Base-by-base conservation (phyloP, 1,284 basidiomycete genomes). In the Apiotrichum laibachii region DNA sequence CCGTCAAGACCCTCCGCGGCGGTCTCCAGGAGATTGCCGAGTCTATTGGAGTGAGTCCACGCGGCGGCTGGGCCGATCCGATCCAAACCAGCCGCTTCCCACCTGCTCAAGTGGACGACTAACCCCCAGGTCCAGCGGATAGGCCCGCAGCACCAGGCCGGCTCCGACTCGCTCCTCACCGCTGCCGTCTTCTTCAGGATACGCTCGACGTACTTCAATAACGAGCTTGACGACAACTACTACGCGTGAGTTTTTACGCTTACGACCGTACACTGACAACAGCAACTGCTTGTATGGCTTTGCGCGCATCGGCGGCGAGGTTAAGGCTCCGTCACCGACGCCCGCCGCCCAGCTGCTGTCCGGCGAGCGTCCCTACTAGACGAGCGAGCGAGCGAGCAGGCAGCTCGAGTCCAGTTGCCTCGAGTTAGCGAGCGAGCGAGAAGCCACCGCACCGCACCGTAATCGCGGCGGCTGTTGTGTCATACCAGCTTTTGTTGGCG, bases 21-120 rank as follows among this genome's bases (percentile, higher is more conserved):
- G 92, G 94, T 6, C 79, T 99, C 59, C 92, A 98, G 77, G 93
- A 99, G 67, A 89, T 99, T 31, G 94, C 95, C 45, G 93, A 99
- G 92, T 76, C 86, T 90, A 53, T 90, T 88, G 73, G 92, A 87
- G 78, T 73, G 80, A 75, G 67, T 68, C 1, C 5, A 22, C 8
- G 12, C 15, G 35, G 35, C 37, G 11, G 37, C 37, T 37, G 37
- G 3, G 12, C 34, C 13, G 13, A 35, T 13, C 8, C 7, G 34
- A 8, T 35, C 13, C 8, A 35, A 34, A 15, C 12, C 16, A 13
- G 8, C 7, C 19, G 12, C 13, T 55, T 40, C 50, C 53, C n/a
- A 56, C 37, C 31, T 37, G 33, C 49, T 59, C 26, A 7, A 3
- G 7, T 31, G 7, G 4, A 31, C n/a, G 1, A 18, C 21, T 31